Conservation (phyloP, 495 filamentous ascomycete genomes). For the Xylaria telfairii region DNA sequence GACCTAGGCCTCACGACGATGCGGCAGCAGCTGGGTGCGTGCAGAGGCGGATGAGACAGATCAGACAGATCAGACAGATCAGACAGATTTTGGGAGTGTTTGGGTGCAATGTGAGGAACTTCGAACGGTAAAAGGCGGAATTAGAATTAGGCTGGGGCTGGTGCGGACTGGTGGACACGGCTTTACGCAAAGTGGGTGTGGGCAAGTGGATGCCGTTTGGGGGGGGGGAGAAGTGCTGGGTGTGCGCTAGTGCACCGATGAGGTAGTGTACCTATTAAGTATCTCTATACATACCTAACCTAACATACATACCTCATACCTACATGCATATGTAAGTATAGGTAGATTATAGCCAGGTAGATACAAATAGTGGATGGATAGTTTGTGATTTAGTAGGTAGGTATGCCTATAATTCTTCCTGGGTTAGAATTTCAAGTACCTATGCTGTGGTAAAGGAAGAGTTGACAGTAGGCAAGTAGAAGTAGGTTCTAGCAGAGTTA, state of each 20-base stretch:
- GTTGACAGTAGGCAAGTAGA: too few species aligned
- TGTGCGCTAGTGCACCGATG: not conserved
- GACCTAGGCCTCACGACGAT: too few species aligned
- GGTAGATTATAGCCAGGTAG: too few species aligned
- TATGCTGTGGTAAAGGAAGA: too few species aligned
- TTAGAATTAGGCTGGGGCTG: slow-evolving; percentile 7
- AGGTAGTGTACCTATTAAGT: too few species aligned
- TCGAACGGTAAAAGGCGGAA: slow-evolving; percentile 8
- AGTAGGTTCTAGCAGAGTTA: too few species aligned
- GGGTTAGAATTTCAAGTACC: too few species aligned
- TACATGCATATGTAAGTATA: too few species aligned
- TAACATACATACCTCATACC: too few species aligned
- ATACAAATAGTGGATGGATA: not conserved
- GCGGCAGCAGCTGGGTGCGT: not conserved
- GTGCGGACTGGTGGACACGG: slow-evolving; percentile 9
- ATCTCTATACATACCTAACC: too few species aligned
- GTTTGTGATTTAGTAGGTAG: not conserved
- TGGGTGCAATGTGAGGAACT: slow-evolving; percentile 1
- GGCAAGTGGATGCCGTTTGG: not conserved
- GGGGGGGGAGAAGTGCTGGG: not conserved
- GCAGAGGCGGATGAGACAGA: too few species aligned
- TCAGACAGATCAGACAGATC: not conserved
- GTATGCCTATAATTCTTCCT: not conserved
- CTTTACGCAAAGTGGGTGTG: not conserved
- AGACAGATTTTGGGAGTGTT: slow-evolving; percentile 7